Percentiles rank a stretch among this genome's conserved stretches.
Evolutionary conservation across 2,329 filamentous ascomycete species (phyloP).

Genomic region (Cercospora sp.): DNA sequence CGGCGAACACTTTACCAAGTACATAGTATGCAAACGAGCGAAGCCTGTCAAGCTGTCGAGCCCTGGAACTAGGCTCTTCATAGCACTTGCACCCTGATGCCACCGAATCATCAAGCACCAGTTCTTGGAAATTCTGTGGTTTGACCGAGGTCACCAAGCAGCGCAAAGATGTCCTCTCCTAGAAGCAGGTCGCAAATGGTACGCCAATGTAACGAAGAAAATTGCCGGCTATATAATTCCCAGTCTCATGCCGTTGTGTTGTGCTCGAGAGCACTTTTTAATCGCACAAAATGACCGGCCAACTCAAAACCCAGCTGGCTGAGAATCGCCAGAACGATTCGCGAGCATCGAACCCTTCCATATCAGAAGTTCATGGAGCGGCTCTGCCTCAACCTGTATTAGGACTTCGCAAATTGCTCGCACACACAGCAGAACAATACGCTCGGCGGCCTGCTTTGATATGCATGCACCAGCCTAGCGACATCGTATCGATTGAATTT

Average conservation of each 20-base stretch:
- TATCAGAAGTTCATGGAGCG: conserved; percentile 9
- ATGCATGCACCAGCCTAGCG: conserved; percentile 2
- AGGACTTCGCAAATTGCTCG: conserved; percentile 2
- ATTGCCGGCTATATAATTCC: not conserved
- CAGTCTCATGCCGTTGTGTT: not conserved
- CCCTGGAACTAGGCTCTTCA: not conserved
- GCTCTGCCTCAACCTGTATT: not conserved
- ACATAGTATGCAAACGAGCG: not conserved
- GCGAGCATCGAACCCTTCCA: not conserved
- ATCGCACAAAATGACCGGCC: not conserved
- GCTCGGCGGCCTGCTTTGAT: not conserved
- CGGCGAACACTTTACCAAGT: not conserved
- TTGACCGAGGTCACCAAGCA: not conserved
- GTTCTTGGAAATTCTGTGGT: not conserved
- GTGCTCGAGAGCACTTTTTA: not conserved
- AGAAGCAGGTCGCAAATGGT: not conserved
- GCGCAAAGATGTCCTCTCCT: not conserved
- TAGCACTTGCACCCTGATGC: not conserved
- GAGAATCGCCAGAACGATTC: not conserved
- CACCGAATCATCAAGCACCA: not conserved
- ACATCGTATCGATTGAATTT: conserved; percentile 3
- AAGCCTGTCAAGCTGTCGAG: not conserved
- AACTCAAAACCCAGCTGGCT: not conserved
- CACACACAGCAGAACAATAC: conserved; percentile 1
- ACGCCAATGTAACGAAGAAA: not conserved